Conservation (phyloP, 306 rosid species). For the Oxytropis ochrocephala region DNA sequence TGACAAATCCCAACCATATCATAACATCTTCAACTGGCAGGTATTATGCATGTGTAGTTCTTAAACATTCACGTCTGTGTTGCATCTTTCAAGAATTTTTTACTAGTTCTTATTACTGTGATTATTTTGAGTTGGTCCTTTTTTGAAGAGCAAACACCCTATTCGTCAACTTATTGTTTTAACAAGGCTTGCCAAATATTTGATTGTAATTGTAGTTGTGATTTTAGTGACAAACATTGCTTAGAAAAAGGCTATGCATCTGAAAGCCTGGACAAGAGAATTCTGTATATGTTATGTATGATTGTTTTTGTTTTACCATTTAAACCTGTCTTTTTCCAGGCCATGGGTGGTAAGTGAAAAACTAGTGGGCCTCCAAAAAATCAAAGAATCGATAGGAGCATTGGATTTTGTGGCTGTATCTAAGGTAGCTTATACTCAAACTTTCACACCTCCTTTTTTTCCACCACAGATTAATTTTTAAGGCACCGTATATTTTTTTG, state of each 20-base stretch:
- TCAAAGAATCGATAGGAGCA: slow-evolving; percentile 37
- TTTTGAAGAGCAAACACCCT: background rate
- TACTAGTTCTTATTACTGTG: background rate
- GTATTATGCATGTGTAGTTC: slow-evolving; percentile 26
- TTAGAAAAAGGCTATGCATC: background rate
- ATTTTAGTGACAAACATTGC: background rate
- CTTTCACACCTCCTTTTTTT: background rate
- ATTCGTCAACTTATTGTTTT: background rate
- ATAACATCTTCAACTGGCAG: slow-evolving; percentile 64
- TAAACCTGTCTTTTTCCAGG: slow-evolving; percentile 39
- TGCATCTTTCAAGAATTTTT: background rate
- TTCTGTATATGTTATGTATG: background rate
- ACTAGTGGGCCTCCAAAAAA: slow-evolving; percentile 21
- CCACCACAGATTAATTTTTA: slow-evolving; percentile 3
- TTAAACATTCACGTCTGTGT: background rate
- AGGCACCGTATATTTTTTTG: background rate
- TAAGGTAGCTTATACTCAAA: slow-evolving; percentile 32
- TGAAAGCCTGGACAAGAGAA: background rate
- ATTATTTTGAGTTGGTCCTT: background rate
- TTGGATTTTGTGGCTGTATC: slow-evolving; percentile 20
- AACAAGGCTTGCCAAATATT: background rate
- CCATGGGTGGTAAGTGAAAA: slow-evolving; percentile 65
- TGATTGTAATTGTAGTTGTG: background rate
- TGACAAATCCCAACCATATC: slow-evolving; percentile 46
- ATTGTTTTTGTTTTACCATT: background rate